These are phyloP conservation scores for Mucor velutinosus DNA, from an alignment of 371 early-diverging fungal species.

Conservation along the genomic window DNA sequence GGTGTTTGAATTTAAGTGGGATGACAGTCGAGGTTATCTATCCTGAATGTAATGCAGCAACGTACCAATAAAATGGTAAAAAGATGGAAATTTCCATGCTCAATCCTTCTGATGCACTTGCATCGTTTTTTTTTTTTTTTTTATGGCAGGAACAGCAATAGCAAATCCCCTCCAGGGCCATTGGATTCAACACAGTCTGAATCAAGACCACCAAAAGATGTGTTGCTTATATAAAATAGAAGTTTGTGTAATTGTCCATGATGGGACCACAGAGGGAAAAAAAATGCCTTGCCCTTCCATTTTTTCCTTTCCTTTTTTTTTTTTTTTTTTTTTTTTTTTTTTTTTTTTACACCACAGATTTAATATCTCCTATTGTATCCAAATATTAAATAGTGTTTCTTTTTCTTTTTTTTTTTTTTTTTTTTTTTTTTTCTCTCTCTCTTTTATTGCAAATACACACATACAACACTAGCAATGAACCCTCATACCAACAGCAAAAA, in stretches of 20 bases:
- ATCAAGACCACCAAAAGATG: background rate
- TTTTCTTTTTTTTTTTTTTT: background rate
- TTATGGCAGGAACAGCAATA: background rate
- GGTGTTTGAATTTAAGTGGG: background rate
- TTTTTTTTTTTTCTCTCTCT: background rate
- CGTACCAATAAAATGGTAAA: background rate
- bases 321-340: conserved; percentile 5
- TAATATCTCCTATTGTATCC: background rate
- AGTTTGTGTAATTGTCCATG: background rate
- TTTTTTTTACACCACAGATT: background rate
- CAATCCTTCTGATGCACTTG: background rate
- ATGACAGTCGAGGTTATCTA: background rate
- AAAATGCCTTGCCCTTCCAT: background rate
- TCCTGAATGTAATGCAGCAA: background rate
- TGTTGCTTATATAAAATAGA: conserved; percentile 3
- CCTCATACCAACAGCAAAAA: conserved; percentile 17
- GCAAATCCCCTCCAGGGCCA: background rate
- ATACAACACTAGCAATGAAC: background rate
- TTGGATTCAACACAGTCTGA: background rate
- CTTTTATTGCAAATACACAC: background rate
- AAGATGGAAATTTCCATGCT: background rate
- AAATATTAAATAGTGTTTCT: background rate
- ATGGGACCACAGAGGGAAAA: background rate
- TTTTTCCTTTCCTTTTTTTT: conserved; percentile 1
- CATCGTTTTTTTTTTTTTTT: background rate